Evolutionary conservation across 2,329 filamentous ascomycete genomes (phyloP).

Genomic region (Neopestalotiopsis clavispora): DNA sequence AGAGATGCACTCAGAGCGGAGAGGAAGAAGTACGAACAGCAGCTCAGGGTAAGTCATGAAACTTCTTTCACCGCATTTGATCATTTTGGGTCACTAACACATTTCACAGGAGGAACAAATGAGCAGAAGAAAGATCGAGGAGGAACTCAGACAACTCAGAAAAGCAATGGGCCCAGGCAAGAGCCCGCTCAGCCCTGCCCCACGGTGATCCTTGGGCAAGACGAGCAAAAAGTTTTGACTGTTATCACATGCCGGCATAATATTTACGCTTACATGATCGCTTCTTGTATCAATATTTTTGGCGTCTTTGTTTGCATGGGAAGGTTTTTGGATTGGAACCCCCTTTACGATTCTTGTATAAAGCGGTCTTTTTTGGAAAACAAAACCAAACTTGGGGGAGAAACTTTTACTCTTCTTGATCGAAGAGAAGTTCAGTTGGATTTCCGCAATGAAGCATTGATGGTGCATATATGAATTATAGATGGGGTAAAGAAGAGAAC

Average conservation of each 20-base stretch:
- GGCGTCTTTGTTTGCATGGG: background rate
- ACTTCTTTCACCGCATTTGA: background rate
- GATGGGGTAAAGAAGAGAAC: background rate
- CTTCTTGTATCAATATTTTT: conserved; percentile 11
- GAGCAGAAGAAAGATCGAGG: conserved; percentile 36
- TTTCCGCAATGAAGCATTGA: background rate
- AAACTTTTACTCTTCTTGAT: background rate
- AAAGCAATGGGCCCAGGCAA: conserved; percentile 33
- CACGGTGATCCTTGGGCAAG: background rate
- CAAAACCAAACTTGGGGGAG: background rate
- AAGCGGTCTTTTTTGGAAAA: conserved; percentile 1
- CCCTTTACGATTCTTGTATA: conserved; percentile 7
- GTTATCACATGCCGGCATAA: background rate
- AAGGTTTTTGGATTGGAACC: background rate
- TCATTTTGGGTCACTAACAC: conserved; percentile 18
- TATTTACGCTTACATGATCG: background rate
- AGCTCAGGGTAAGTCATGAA: conserved; percentile 35
- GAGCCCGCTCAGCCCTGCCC: conserved; percentile 18
- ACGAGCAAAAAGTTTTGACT: background rate
- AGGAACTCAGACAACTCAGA: conserved; percentile 36
- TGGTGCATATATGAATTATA: conserved; percentile 2
- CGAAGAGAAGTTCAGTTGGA: background rate
- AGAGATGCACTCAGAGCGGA: conserved; percentile 35
- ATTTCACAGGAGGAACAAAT: conserved; percentile 35
- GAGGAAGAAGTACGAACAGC: conserved; percentile 40